Conservation (phyloP, 495 filamentous ascomycete genomes). For the Aspergillus sclerotiicarbonarius region DNA sequence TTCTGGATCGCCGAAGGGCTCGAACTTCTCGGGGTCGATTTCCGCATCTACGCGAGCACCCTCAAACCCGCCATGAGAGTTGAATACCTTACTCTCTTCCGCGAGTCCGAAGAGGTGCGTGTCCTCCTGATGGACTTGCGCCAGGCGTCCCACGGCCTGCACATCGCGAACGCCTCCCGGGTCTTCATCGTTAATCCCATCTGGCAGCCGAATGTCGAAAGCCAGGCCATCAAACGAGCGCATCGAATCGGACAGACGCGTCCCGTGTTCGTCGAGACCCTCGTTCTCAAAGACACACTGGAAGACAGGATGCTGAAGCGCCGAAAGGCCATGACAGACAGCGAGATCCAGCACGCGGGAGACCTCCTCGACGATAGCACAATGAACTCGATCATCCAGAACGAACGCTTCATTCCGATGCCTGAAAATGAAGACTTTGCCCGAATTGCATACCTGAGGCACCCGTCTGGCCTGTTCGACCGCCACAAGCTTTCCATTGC, state of each 20-base stretch:
- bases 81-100: constrained; percentile 76
- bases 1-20: constrained; percentile 80
- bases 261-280: constrained; percentile 81
- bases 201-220: constrained; percentile 80
- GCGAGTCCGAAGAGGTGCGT: constrained; percentile 57
- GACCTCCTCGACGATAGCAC: constrained; percentile 69
- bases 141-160: constrained; percentile 83
- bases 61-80: constrained; percentile 59
- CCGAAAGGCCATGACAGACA: constrained; percentile 71
- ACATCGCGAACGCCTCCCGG: constrained; percentile 75
- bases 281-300: constrained; percentile 76
- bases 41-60: constrained; percentile 79
- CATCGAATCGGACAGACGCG: constrained; percentile 82
- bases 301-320: constrained; percentile 82
- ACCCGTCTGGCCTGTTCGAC: constrained; percentile 38
- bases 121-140: constrained; percentile 88
- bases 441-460: constrained; percentile 24
- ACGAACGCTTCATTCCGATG: constrained; percentile 64
- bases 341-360: constrained; percentile 65
- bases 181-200: constrained; percentile 93
- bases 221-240: constrained; percentile 88
- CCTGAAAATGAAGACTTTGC: constrained; percentile 34
- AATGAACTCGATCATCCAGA: constrained; percentile 77
- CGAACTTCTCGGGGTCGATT: constrained; percentile 70
- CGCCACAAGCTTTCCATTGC: constrained; percentile 40